Evolutionary conservation across 225 moss, liverwort and hornwort genomes (phyloP), one percentile per base, ranked within the genome.

Genomic region (Polytrichum commune): DNA sequence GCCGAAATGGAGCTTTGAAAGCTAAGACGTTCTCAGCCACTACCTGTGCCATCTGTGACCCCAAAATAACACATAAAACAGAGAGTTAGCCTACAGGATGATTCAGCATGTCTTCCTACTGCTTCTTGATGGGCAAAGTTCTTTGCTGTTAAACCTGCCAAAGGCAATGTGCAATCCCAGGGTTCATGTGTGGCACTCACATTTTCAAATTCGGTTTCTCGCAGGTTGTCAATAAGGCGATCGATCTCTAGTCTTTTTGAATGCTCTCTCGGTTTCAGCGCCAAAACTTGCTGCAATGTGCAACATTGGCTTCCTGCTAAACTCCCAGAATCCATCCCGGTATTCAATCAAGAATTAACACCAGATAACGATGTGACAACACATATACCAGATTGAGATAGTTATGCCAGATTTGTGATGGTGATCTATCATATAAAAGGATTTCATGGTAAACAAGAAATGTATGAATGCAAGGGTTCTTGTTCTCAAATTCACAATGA

Each of bases 11-110:
- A 58, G 92, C 85, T 69, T 98, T 90, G 53, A 98, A 95, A 26
- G 91, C 92, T 62, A 98, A 81, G 74, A 98, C 84, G 74, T 95
- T 98, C 79, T 98, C 94, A 66, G 90, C 84, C 53, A 98, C 92
- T 74, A 91, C 77, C 81, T 93, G 89, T 46, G 87, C 85, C 64
- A 90, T 85, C 94, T 98, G 87, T 32, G 22, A 72, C 24, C 30
- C 27, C 65, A 16, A 58, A 58, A 7, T 3, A 22, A 58, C 58
- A 58, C 22, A 20, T 23, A 58, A 24, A 58, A 22, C 58, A 46
- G 46, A 46, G 16, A 46, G 3, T 46, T 46, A 46, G 16, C 46
- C 46, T 46, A 2, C 1, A 26, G 26, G 26, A 26, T 26, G 26
- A 26, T 46, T 13, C 46, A 46, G 4, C 8, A 13, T 46, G 16